Evolutionary conservation across 176 grass and related monocot species (phyloP), one percentile per base, ranked within the genome.

Genomic region (Melocanna baccifera): DNA sequence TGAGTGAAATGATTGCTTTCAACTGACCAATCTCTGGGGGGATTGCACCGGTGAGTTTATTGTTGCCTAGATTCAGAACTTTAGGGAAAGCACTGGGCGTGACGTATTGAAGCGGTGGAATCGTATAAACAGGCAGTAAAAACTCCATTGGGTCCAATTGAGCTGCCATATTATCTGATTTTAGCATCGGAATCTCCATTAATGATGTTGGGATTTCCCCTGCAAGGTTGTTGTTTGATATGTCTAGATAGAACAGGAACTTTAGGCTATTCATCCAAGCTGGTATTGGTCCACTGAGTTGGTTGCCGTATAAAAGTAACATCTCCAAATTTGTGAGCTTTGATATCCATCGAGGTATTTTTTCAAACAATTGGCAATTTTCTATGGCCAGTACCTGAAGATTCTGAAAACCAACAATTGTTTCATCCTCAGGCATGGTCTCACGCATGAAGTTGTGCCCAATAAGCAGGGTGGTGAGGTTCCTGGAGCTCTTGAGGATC

Each of bases 331-430:
- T 80, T 51, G 1, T 12, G 3, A 91, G 19, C 30, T 41, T 87
- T 30, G 85, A 87, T 51, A 91, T 4, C 85, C 89, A 91, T 15
- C 12, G 4, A 3, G 89, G 89, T 73, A 90, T 47, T 39, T 79
- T 81, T 12, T 84, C 89, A 47, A 32, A 37, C 28, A 85, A 37
- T 3, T 1, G 4, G 3, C 73, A 77, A 0, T 0, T 34, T 34
- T 34, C 32, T 34, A 4, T 34, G 32, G 32, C 0, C 0, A 78
- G 5, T 45, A 45, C 1, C 7, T 46, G 75, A 16, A 91, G 37
- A 43, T 73, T 86, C 73, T 61, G 0, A 26, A 91, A 89, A 41
- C 90, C 82, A 41, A 58, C 13, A 29, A 82, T 2, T 0, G 0
- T 53, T 3, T 45, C 64, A 50, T 77, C 71, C 1, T 89, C 6